Evolutionary conservation across 371 early-diverging fungal genomes (phyloP), one percentile per base, ranked within the genome.

Genomic region (Circinella umbellata): DNA sequence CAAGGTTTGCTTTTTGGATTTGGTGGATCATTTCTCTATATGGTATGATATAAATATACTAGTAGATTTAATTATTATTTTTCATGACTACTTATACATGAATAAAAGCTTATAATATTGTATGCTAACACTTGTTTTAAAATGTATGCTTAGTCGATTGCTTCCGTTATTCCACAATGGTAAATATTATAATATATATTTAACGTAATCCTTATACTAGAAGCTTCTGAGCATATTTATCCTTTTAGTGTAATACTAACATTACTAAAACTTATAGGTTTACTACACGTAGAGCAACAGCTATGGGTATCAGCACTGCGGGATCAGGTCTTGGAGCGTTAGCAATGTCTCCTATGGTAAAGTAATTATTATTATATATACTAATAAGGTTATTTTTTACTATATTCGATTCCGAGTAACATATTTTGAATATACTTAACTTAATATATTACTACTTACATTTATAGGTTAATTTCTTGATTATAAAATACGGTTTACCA

Each of bases 1-100:
- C 86, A 86, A 47, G 78, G 87, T 57, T 49, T 87, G 5, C 72
- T 89, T 37, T 84, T 85, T 66, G 89, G 89, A 46, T 49, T 74
- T 48, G 82, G 82, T 1, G 66, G 76, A 17, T 80, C 78, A 35
- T 59, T 80, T 3, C 73, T 80, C 2, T 82, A 80, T 51, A 82
- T 82, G 78, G 73, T 70, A 70, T 8, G 20, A 35, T 51, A 13
- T 51, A 51, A 14, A 47, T 15, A 47, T 47, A 47, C 9, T 47
- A 47, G 9, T 18, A 1, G 27, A 27, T 27, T 27, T 27, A 27
- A 27, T 27, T 27, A 27, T 27, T 27, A 1, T 27, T 87, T 1
- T 84, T 85, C 10, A 68, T 84, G 37, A 73, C 80, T 38, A 80
- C 81, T 3, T 66, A 84, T 27, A 27, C 27, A 27, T 27, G 2